These are phyloP conservation scores for Trypanosoma platydactyli DNA, from an alignment of 208 protist genomes.

Conservation along the genomic window DNA sequence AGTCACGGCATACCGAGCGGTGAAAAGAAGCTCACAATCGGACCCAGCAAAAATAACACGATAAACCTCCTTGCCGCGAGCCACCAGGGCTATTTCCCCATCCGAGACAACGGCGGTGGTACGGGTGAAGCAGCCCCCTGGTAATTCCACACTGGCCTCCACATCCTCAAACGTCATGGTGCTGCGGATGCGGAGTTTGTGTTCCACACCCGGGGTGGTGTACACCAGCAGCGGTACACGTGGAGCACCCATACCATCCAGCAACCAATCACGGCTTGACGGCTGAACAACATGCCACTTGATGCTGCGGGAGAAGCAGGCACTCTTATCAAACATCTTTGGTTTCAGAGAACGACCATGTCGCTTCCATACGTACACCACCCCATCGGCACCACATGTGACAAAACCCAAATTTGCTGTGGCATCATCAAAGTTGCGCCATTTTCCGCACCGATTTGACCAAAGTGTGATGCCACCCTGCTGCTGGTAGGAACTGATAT, in stretches of 20 bases:
- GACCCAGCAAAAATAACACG: constrained; percentile 20
- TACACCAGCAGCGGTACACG: constrained; percentile 17
- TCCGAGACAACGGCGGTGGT: constrained; percentile 29
- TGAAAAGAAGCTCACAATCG: constrained; percentile 19
- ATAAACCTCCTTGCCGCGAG: constrained; percentile 37
- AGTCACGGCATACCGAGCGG: constrained; percentile 15
- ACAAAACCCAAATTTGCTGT: constrained; percentile 66
- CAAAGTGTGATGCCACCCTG: too few relatives aligned
- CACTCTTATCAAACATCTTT: constrained; percentile 5
- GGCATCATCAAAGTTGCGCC: constrained; percentile 25
- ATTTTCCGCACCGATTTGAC: too few relatives aligned
- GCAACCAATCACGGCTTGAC: constrained; percentile 18
- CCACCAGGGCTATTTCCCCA: constrained; percentile 27
- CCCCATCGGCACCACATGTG: constrained; percentile 48
- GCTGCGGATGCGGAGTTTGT: constrained; percentile 21
- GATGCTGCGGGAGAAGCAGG: constrained; percentile 16
- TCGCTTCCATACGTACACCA: constrained; percentile 61
- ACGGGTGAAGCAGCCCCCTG: constrained; percentile 7
- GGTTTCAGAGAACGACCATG: constrained; percentile 19
- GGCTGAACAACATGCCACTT: constrained; percentile 31
- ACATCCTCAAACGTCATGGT: constrained; percentile 28
- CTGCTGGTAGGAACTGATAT: not conserved
- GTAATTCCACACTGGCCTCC: constrained; percentile 14
- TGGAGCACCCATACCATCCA: constrained; percentile 3
- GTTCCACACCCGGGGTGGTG: constrained; percentile 26